These are phyloP conservation scores for Actinomortierella ambigua DNA, from an alignment of 371 early-diverging fungal species.

Conservation along the genomic window DNA sequence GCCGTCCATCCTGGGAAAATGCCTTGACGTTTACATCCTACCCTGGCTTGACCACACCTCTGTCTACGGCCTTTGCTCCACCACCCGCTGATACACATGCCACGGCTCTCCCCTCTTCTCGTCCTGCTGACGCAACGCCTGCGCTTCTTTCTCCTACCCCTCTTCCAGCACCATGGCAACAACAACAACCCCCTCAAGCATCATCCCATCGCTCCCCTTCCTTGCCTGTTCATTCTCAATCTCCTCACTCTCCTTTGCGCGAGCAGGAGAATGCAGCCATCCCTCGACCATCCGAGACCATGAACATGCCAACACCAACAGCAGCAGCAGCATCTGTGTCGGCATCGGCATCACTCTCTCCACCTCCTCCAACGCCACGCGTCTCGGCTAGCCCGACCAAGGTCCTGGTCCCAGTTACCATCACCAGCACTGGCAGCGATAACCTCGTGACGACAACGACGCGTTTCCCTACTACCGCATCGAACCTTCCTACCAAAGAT, in stretches of 20 bases:
- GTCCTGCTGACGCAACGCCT: too few species aligned
- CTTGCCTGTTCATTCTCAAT: too few species aligned
- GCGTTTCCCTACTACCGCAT: not conserved
- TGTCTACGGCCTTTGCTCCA: conserved; percentile 10
- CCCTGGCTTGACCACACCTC: conserved; percentile 24
- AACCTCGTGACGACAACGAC: not conserved
- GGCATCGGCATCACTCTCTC: not conserved
- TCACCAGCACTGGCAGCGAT: too few species aligned
- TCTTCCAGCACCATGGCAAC: too few species aligned
- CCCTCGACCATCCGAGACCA: too few species aligned
- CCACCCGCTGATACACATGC: not conserved
- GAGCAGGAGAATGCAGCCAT: too few species aligned
- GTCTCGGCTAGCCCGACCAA: too few species aligned
- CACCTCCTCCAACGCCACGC: conserved; percentile 4
- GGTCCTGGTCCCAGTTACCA: too few species aligned
- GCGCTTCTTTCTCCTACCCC: too few species aligned
- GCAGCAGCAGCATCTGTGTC: not conserved
- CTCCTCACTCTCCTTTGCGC: too few species aligned
- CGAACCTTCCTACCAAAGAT: not conserved
- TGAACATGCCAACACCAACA: not conserved
- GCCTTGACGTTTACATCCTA: conserved; percentile 32
- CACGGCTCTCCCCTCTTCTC: not conserved
- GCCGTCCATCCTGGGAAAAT: conserved; percentile 3
- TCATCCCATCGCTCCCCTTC: too few species aligned
- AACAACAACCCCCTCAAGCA: too few species aligned